These are phyloP conservation scores for Zanthoxylum bungeanum DNA, from an alignment of 345 rosid genomes.

Conservation along the genomic window DNA sequence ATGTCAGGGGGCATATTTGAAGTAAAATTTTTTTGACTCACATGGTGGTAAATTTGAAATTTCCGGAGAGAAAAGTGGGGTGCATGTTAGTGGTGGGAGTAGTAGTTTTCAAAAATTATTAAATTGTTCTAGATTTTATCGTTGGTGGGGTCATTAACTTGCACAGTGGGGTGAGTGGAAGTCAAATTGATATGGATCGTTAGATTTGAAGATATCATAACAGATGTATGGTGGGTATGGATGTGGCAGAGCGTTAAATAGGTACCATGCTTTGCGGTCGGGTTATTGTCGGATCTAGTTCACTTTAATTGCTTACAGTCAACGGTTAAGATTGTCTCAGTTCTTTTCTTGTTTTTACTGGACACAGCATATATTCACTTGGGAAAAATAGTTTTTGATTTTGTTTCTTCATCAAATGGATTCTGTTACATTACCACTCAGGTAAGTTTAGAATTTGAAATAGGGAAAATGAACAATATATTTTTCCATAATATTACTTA, in stretches of 20 bases:
- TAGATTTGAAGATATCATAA: constrained; percentile 28
- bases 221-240: not conserved
- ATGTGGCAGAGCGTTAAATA: constrained; percentile 37
- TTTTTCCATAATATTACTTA: too few relatives aligned
- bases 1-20: too few relatives aligned
- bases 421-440: too few relatives aligned
- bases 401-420: too few relatives aligned
- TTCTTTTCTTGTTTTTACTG: not conserved
- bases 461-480: too few relatives aligned
- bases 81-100: too few relatives aligned
- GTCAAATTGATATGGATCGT: constrained; percentile 35
- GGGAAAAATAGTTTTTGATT: too few relatives aligned
- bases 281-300: constrained; percentile 48
- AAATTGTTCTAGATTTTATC: constrained; percentile 11
- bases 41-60: too few relatives aligned
- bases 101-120: too few relatives aligned
- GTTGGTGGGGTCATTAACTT: constrained; percentile 20
- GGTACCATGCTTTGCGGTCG: constrained; percentile 46
- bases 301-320: not conserved
- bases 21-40: too few relatives aligned
- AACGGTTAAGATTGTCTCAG: constrained; percentile 21
- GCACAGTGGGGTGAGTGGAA: constrained; percentile 26
- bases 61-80: too few relatives aligned
- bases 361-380: not conserved
- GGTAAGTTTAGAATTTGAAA: too few relatives aligned